Evolutionary conservation across 768 basidiomycete genomes (phyloP).

Genomic region (Rhodotorula paludigena): DNA sequence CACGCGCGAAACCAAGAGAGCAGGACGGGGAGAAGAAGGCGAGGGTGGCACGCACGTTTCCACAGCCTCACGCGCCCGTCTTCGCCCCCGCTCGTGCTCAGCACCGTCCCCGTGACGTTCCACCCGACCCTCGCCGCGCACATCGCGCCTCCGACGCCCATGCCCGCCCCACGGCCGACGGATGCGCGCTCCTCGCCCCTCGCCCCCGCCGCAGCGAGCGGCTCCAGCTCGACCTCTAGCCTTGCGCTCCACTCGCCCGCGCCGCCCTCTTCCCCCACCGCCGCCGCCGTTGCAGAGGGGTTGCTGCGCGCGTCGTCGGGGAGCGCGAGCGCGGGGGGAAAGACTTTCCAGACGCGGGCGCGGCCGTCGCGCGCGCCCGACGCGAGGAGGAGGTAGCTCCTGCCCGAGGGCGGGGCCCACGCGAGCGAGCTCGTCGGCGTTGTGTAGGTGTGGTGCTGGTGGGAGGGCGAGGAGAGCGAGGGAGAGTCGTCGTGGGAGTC

Average conservation of each 20-base stretch:
- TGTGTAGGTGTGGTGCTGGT: slow-evolving; percentile 47
- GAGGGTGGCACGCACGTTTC: slow-evolving; percentile 61
- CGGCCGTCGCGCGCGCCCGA: slow-evolving; percentile 81
- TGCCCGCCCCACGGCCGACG: slow-evolving; percentile 48
- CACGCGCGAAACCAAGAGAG: neutral
- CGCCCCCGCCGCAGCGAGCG: slow-evolving; percentile 54
- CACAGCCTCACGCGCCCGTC: slow-evolving; percentile 56
- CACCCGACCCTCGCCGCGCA: slow-evolving; percentile 83
- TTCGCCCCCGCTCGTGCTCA: slow-evolving; percentile 69
- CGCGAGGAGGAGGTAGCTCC: slow-evolving; percentile 89
- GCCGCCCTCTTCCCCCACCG: slow-evolving; percentile 47
- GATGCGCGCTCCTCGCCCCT: slow-evolving; percentile 53
- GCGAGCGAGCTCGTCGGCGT: slow-evolving; percentile 73
- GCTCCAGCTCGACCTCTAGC: slow-evolving; percentile 78
- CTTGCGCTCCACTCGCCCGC: slow-evolving; percentile 63
- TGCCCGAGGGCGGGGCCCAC: slow-evolving; percentile 91
- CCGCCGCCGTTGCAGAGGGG: slow-evolving; percentile 3
- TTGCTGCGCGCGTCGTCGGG: neutral
- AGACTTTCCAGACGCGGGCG: slow-evolving; percentile 83
- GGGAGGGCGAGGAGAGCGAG: slow-evolving; percentile 21
- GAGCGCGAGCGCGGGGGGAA: slow-evolving; percentile 55
- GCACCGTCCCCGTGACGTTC: slow-evolving; percentile 76
- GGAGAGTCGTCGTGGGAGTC: neutral
- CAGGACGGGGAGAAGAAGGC: too few species aligned
- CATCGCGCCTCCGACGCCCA: slow-evolving; percentile 39